phyloP scores from a whole-genome alignment of 2,329 filamentous ascomycete genomes.

The Juglanconis juglandina region DNA sequence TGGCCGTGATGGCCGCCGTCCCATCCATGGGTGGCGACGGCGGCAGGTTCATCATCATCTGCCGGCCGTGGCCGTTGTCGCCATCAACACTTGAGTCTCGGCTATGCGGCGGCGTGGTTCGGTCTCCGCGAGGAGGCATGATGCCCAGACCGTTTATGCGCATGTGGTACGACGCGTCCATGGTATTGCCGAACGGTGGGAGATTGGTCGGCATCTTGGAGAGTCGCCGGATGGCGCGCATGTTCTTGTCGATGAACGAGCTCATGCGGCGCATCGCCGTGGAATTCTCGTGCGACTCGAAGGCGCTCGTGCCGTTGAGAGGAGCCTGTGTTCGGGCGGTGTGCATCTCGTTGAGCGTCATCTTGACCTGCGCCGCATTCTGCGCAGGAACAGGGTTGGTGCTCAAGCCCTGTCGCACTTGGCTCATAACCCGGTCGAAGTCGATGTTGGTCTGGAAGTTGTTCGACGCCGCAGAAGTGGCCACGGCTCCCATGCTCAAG shows the following conservation, averaged over 20 bases:
- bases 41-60: slow-evolving; percentile 13
- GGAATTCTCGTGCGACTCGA: slow-evolving; percentile 40
- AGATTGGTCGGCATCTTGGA: slow-evolving; percentile 36
- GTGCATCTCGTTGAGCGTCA: slow-evolving; percentile 40
- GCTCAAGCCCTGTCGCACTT: slow-evolving; percentile 35
- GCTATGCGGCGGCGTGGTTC: slow-evolving; percentile 33
- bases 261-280: slow-evolving; percentile 43
- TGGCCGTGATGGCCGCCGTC: slow-evolving; percentile 27
- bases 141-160: slow-evolving; percentile 10
- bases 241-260: slow-evolving; percentile 40
- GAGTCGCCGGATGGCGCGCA: slow-evolving; percentile 39
- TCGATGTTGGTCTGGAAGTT: slow-evolving; percentile 35
- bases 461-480: slow-evolving; percentile 25
- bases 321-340: slow-evolving; percentile 32
- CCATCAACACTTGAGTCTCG: slow-evolving; percentile 27
- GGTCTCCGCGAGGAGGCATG: slow-evolving; percentile 6
- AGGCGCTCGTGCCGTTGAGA: slow-evolving; percentile 33
- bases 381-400: slow-evolving; percentile 20
- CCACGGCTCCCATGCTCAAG: slow-evolving; percentile 28
- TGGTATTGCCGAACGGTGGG: slow-evolving; percentile 31
- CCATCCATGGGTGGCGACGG: slow-evolving; percentile 29
- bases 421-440: slow-evolving; percentile 43
- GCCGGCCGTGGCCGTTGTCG: slow-evolving; percentile 16
- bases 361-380: slow-evolving; percentile 20
- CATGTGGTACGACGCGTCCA: slow-evolving; percentile 23